Conservation (phyloP, 2,329 filamentous ascomycete genomes). For the Scedosporium dehoogii region DNA sequence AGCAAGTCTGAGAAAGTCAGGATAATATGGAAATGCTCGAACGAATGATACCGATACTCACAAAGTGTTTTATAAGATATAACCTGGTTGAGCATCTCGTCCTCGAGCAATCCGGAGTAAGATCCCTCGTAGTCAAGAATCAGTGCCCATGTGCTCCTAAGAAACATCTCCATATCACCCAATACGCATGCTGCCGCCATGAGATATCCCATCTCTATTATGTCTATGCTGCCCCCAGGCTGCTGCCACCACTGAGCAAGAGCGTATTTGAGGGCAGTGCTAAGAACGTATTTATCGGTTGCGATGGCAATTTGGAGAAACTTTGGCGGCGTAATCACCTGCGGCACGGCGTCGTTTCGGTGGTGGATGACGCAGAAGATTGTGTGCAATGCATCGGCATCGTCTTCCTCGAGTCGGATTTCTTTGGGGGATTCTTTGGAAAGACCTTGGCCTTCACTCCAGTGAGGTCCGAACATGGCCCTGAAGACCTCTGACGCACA, state of each 20-base stretch:
- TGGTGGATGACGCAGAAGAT: conserved; percentile 7
- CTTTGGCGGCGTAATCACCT: conserved; percentile 6
- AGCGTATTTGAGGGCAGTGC: not conserved
- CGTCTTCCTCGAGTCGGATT: conserved; percentile 3
- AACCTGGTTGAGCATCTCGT: not conserved
- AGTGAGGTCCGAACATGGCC: conserved; percentile 4
- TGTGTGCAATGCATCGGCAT: conserved; percentile 3
- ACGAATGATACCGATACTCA: not conserved
- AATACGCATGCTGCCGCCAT: not conserved
- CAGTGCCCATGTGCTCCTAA: not conserved
- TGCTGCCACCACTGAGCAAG: not conserved
- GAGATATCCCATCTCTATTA: not conserved
- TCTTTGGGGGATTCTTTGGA: not conserved
- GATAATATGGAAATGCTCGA: not conserved
- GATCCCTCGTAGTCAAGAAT: not conserved
- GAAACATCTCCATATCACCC: not conserved
- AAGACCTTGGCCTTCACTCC: not conserved
- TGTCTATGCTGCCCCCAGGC: not conserved
- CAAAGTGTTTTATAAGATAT: not conserved
- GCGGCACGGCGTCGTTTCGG: not conserved
- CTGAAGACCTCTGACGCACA: conserved; percentile 7
- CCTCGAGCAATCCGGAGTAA: not conserved
- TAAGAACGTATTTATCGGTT: conserved; percentile 7
- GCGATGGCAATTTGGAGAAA: conserved; percentile 8
- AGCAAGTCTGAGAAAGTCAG: not conserved